Conservation (phyloP, 2,329 filamentous ascomycete genomes). For the Fusarium vanettenii region DNA sequence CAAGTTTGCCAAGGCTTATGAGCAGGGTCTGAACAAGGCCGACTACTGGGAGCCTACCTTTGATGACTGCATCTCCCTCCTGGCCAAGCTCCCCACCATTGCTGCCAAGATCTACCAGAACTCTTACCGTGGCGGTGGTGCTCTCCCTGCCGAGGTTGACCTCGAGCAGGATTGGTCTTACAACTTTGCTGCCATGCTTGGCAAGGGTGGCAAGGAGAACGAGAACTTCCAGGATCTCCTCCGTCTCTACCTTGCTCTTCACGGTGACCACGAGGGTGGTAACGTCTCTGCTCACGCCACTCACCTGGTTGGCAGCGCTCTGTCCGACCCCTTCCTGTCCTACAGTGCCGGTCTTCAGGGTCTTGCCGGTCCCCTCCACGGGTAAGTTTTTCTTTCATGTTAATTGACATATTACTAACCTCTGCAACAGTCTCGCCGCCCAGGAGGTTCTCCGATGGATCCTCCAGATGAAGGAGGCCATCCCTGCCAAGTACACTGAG, state of each 20-base stretch:
- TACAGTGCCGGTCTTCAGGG: constrained; percentile 97
- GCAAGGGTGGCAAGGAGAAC: constrained; percentile 87
- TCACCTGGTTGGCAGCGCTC: constrained; percentile 92
- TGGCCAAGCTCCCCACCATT: constrained; percentile 96
- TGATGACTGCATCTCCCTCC: constrained; percentile 91
- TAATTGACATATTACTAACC: neutral
- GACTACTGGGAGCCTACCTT: constrained; percentile 99
- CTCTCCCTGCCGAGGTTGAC: constrained; percentile 82
- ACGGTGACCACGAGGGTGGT: constrained; percentile 97
- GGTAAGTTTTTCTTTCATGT: constrained; percentile 57
- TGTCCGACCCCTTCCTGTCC: constrained; percentile 94
- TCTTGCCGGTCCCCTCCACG: constrained; percentile 81
- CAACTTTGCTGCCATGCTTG: constrained; percentile 97
- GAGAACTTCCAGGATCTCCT: constrained; percentile 96
- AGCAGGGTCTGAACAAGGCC: constrained; percentile 89
- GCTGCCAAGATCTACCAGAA: constrained; percentile 98
- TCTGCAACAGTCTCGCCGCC: constrained; percentile 75
- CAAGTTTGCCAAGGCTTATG: constrained; percentile 93
- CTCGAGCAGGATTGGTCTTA: constrained; percentile 94
- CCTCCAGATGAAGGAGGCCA: constrained; percentile 90
- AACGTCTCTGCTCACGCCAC: constrained; percentile 97
- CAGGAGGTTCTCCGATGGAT: constrained; percentile 99
- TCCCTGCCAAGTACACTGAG: constrained; percentile 82
- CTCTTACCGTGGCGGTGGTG: constrained; percentile 78
- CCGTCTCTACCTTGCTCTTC: constrained; percentile 92